Evolutionary conservation across 768 basidiomycete species (phyloP).

Genomic region (Lactifluus subvellereus): DNA sequence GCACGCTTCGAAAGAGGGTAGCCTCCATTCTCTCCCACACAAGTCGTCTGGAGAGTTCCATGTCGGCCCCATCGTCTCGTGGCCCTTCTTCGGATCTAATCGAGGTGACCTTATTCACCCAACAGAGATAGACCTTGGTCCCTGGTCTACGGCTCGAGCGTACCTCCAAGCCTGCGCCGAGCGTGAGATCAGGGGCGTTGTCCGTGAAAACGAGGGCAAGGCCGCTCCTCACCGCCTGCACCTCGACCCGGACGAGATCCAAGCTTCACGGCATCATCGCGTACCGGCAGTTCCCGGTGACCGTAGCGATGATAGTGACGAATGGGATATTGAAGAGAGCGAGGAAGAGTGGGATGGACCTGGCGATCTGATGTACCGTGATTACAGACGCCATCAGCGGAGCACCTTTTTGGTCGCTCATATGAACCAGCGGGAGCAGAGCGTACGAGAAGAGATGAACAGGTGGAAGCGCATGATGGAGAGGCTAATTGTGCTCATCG

Average conservation of each 20-base stretch:
- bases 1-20: neutral
- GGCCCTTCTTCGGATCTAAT: constrained; percentile 86
- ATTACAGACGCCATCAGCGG: constrained; percentile 77
- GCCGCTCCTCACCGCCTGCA: constrained; percentile 71
- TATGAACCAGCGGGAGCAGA: constrained; percentile 54
- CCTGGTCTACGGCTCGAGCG: constrained; percentile 54
- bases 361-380: constrained; percentile 72
- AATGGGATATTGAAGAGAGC: constrained; percentile 74
- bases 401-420: constrained; percentile 75
- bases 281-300: constrained; percentile 64
- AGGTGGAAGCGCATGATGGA: constrained; percentile 70
- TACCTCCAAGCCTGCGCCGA: constrained; percentile 63
- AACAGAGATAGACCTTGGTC: constrained; percentile 71
- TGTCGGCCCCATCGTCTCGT: constrained; percentile 79
- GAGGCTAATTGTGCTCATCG: constrained; percentile 36
- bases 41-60: constrained; percentile 39
- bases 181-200: constrained; percentile 70
- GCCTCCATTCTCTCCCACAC: constrained; percentile 9
- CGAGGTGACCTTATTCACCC: constrained; percentile 67
- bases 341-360: constrained; percentile 70
- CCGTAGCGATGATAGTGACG: constrained; percentile 69
- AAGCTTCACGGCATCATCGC: constrained; percentile 63
- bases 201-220: constrained; percentile 71
- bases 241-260: constrained; percentile 75
- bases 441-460: constrained; percentile 62